Evolutionary conservation across 2,329 filamentous ascomycete species (phyloP).

Genomic region (Scedosporium aurantiacum): DNA sequence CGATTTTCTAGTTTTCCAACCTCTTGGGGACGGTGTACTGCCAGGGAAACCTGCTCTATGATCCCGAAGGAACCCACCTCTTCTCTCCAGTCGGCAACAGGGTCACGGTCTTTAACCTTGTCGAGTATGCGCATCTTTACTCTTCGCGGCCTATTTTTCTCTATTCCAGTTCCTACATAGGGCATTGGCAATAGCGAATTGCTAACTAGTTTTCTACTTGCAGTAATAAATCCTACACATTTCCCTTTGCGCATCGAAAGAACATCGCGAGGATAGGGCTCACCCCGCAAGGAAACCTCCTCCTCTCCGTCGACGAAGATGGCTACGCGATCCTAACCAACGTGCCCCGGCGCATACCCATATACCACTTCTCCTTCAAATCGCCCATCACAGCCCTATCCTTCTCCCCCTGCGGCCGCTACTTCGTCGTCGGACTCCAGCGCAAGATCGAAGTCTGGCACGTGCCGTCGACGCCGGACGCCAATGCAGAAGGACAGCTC

Average conservation of each 20-base stretch:
- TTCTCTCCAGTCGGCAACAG: slow-evolving; percentile 94
- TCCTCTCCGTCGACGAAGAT: slow-evolving; percentile 89
- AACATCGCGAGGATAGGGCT: slow-evolving; percentile 86
- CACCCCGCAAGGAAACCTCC: slow-evolving; percentile 79
- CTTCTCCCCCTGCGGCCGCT: slow-evolving; percentile 81
- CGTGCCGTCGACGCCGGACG: slow-evolving; percentile 79
- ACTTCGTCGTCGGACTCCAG: slow-evolving; percentile 83
- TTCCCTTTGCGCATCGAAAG: slow-evolving; percentile 84
- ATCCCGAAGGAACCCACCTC: slow-evolving; percentile 87
- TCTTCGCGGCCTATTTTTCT: background rate
- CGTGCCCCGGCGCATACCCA: slow-evolving; percentile 68
- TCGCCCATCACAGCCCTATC: slow-evolving; percentile 70
- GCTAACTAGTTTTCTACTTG: background rate
- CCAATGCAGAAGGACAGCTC: slow-evolving; percentile 66
- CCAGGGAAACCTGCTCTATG: slow-evolving; percentile 94
- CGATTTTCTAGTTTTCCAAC: slow-evolving; percentile 74
- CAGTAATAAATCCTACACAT: slow-evolving; percentile 78
- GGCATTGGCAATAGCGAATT: background rate
- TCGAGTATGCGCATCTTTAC: slow-evolving; percentile 54
- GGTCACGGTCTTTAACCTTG: slow-evolving; percentile 89
- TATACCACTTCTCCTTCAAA: slow-evolving; percentile 95
- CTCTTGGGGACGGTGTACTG: slow-evolving; percentile 96
- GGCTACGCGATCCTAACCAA: slow-evolving; percentile 90
- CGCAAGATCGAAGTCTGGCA: slow-evolving; percentile 92
- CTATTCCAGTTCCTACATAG: background rate